phyloP scores from a whole-genome alignment of 306 rosid genomes.

The Oxytropis ochrocephala region DNA sequence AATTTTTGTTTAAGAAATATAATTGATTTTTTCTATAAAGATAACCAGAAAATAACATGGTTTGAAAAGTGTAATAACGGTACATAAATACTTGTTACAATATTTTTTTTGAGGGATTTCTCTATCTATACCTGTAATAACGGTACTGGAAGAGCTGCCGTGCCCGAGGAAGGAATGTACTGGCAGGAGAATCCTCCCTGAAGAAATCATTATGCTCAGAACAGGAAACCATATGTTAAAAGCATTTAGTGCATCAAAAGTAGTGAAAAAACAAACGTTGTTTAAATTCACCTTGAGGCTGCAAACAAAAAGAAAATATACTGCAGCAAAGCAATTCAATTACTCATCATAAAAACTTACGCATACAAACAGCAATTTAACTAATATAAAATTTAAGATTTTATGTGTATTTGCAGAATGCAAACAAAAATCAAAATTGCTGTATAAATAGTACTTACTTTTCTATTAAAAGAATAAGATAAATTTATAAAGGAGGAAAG shows the following conservation, averaged over 20 bases:
- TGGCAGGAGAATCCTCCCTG: slow-evolving; percentile 81
- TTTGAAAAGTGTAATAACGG: neutral
- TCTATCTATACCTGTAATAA: slow-evolving; percentile 61
- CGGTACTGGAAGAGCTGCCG: slow-evolving; percentile 82
- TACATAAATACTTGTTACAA: neutral
- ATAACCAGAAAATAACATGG: neutral
- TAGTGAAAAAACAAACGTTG: neutral
- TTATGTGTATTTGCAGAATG: neutral
- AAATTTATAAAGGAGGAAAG: neutral
- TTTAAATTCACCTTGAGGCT: neutral
- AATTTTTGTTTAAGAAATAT: neutral
- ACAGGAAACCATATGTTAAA: neutral
- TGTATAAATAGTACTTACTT: neutral
- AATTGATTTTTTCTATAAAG: neutral
- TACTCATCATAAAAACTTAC: neutral
- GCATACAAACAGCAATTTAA: neutral
- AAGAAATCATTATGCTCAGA: neutral
- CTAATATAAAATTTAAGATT: neutral
- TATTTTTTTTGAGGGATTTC: neutral
- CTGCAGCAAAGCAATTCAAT: neutral
- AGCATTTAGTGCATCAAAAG: neutral
- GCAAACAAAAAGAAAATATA: neutral
- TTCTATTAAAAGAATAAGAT: neutral
- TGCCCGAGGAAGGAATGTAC: slow-evolving; percentile 82
- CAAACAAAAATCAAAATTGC: neutral